Evolutionary conservation across 495 filamentous ascomycete species (phyloP).

Genomic region (Venustampulla echinocandica): DNA sequence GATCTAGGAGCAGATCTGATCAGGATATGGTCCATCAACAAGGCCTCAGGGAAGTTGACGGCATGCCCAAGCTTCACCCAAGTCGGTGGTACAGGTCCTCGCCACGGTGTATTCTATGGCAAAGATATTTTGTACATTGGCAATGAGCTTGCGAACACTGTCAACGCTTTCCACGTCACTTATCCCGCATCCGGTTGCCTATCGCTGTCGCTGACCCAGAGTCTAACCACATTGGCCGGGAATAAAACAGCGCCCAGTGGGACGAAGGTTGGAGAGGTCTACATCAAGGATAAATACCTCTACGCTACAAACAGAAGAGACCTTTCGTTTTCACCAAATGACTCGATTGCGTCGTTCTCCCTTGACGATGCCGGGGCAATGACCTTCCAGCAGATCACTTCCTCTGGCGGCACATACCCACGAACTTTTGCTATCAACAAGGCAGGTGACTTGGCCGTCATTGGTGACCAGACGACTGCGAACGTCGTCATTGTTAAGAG

Average conservation of each 20-base stretch:
- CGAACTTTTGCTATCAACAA: constrained; percentile 57
- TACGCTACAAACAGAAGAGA: constrained; percentile 32
- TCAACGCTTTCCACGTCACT: constrained; percentile 48
- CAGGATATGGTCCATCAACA: constrained; percentile 49
- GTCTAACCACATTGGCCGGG: constrained; percentile 36
- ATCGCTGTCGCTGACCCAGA: constrained; percentile 34
- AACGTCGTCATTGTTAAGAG: constrained; percentile 53
- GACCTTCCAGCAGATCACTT: constrained; percentile 37
- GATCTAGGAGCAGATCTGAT: constrained; percentile 65
- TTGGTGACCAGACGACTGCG: constrained; percentile 50
- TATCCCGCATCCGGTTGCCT: constrained; percentile 41
- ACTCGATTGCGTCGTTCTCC: constrained; percentile 24
- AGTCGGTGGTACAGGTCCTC: constrained; percentile 49
- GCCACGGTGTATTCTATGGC: constrained; percentile 54
- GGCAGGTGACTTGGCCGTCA: constrained; percentile 49
- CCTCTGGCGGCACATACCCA: constrained; percentile 51
- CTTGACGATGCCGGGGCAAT: constrained; percentile 42
- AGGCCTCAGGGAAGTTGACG: constrained; percentile 29
- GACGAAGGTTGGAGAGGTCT: constrained; percentile 51
- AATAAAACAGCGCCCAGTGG: constrained; percentile 24
- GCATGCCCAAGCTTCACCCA: constrained; percentile 26
- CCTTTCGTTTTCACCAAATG: constrained; percentile 33
- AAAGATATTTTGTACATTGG: constrained; percentile 46
- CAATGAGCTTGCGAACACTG: constrained; percentile 51
- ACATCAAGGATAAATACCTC: constrained; percentile 45